phyloP scores from a whole-genome alignment of 495 filamentous ascomycete genomes.

The Podospora bellae-mahoneyi region DNA sequence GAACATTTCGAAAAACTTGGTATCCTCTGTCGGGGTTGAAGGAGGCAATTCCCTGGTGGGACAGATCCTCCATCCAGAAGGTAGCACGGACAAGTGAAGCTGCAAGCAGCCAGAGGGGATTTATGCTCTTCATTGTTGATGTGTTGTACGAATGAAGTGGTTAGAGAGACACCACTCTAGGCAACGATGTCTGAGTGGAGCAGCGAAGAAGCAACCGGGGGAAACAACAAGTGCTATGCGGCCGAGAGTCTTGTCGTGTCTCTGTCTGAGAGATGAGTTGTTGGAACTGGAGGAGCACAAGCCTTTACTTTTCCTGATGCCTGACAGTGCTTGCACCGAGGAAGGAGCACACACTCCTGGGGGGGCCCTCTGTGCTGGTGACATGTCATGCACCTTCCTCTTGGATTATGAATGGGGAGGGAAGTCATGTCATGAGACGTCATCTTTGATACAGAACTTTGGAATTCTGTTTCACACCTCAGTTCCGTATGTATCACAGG shows the following conservation, averaged over 20 bases:
- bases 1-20: slow-evolving; percentile 78
- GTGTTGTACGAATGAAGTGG: not conserved
- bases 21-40: slow-evolving; percentile 47
- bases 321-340: too few species aligned
- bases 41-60: slow-evolving; percentile 42
- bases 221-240: not conserved
- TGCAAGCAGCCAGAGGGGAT: slow-evolving; percentile 15
- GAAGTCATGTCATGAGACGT: not conserved
- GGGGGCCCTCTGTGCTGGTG: too few species aligned
- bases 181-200: not conserved
- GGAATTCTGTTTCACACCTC: not conserved
- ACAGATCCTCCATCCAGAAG: slow-evolving; percentile 41
- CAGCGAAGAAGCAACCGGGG: not conserved
- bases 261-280: not conserved
- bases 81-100: slow-evolving; percentile 17
- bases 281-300: not conserved
- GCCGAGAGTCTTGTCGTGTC: too few species aligned
- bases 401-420: not conserved
- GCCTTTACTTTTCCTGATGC: not conserved
- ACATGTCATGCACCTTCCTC: not conserved
- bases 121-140: slow-evolving; percentile 18
- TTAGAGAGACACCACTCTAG: not conserved
- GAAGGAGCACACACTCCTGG: not conserved
- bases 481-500: too few species aligned
- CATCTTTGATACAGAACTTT: not conserved